Conservation (phyloP, 768 basidiomycete species). For the Leucocoprinus sp. region DNA sequence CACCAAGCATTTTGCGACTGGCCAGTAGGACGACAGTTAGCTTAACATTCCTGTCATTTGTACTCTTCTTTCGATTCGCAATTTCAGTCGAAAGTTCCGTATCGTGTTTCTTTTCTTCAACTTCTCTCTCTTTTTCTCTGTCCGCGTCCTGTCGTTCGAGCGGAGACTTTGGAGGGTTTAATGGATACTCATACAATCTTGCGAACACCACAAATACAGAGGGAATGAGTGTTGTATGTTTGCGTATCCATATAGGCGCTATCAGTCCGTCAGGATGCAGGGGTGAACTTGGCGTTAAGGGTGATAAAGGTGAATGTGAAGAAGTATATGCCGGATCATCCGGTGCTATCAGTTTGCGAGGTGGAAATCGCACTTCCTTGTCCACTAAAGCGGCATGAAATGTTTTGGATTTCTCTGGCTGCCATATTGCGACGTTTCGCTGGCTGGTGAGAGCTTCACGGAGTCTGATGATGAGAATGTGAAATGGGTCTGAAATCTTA, state of each 20-base stretch:
- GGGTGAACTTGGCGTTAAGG: conserved; percentile 81
- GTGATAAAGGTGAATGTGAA: conserved; percentile 89
- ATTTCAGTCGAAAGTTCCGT: conserved; percentile 75
- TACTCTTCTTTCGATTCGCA: conserved; percentile 66
- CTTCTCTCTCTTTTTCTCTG: conserved; percentile 46
- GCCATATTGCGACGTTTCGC: conserved; percentile 60
- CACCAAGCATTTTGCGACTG: conserved; percentile 81
- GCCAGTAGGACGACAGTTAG: conserved; percentile 91
- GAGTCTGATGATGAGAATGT: conserved; percentile 48
- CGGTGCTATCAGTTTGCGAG: conserved; percentile 62
- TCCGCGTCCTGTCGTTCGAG: conserved; percentile 47
- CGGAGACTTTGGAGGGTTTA: conserved; percentile 37
- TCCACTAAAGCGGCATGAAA: conserved; percentile 86
- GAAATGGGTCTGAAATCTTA: conserved; percentile 52
- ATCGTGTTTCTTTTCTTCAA: conserved; percentile 68
- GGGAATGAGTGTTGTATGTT: conserved; percentile 87
- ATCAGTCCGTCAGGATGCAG: conserved; percentile 93
- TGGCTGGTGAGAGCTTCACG: conserved; percentile 62
- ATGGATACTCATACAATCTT: conserved; percentile 65
- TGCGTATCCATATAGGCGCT: conserved; percentile 96
- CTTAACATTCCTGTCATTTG: conserved; percentile 84
- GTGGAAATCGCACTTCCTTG: conserved; percentile 78
- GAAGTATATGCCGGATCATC: conserved; percentile 49
- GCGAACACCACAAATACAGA: conserved; percentile 91
- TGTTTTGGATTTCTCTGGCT: conserved; percentile 58